phyloP scores from a whole-genome alignment of 306 rosid genomes.

The Ochetophila trinervis region DNA sequence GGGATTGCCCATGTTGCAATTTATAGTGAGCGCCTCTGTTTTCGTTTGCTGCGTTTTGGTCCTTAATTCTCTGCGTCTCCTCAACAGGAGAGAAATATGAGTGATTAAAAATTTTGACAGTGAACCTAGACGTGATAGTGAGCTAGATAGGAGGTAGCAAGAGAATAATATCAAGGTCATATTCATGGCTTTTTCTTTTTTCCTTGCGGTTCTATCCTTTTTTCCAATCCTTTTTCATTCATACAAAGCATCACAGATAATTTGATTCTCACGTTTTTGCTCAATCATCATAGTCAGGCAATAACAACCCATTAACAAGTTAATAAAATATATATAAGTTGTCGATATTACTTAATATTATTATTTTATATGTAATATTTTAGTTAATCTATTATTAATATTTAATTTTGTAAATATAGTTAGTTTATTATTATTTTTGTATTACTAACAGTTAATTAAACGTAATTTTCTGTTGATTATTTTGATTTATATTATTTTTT shows the following conservation, averaged over 20 bases:
- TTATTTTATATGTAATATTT: too few species aligned
- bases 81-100: background rate
- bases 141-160: conserved; percentile 17
- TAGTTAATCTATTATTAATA: too few species aligned
- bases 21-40: background rate
- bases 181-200: conserved; percentile 5
- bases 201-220: background rate
- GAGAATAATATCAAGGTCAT: conserved; percentile 19
- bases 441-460: too few species aligned
- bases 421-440: too few species aligned
- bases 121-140: conserved; percentile 31
- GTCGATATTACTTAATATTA: too few species aligned
- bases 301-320: too few species aligned
- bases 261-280: background rate
- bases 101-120: background rate
- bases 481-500: too few species aligned
- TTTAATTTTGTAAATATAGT: too few species aligned
- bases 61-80: background rate
- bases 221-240: conserved; percentile 7
- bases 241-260: background rate
- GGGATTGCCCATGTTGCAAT: background rate
- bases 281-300: too few species aligned
- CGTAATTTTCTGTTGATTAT: too few species aligned
- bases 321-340: too few species aligned
- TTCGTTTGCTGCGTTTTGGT: background rate